Percentiles rank a stretch among this genome's conserved stretches.
Evolutionary conservation across 768 basidiomycete species (phyloP).

Genomic region (Baorangia bicolor): DNA sequence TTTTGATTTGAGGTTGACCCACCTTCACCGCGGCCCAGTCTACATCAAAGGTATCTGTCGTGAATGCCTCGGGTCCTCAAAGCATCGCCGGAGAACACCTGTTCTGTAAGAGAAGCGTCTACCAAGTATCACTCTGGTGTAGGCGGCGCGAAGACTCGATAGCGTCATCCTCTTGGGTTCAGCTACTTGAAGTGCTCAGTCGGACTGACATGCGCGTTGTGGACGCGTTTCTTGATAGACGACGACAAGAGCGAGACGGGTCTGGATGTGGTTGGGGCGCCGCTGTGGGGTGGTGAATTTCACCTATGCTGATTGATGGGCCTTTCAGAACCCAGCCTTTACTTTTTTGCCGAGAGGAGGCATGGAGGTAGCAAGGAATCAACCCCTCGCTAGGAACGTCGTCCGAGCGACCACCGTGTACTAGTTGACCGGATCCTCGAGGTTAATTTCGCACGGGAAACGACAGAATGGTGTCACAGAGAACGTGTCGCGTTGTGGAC

Average conservation of each 20-base stretch:
- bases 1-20: conserved; percentile 1
- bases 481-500: neutral
- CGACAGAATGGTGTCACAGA: neutral
- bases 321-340: neutral
- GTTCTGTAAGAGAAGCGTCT: neutral
- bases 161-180: neutral
- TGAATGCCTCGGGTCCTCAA: no score
- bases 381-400: neutral
- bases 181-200: neutral
- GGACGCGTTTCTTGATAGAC: neutral
- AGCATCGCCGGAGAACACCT: neutral
- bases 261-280: neutral
- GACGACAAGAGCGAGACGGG: neutral
- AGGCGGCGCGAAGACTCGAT: neutral
- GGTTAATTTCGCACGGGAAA: neutral
- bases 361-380: neutral
- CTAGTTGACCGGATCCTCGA: neutral
- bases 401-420: neutral
- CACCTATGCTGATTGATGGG: conserved; percentile 1
- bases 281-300: neutral
- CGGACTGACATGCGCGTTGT: neutral
- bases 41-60: no score
- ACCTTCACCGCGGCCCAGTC: neutral
- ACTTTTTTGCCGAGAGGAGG: neutral
- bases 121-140: neutral